A percentile compares a stretch with the other conserved stretches of the same genome.
phyloP scores from a whole-genome alignment of 139 green algal genomes.

The Protoeuglena noctilucae region DNA sequence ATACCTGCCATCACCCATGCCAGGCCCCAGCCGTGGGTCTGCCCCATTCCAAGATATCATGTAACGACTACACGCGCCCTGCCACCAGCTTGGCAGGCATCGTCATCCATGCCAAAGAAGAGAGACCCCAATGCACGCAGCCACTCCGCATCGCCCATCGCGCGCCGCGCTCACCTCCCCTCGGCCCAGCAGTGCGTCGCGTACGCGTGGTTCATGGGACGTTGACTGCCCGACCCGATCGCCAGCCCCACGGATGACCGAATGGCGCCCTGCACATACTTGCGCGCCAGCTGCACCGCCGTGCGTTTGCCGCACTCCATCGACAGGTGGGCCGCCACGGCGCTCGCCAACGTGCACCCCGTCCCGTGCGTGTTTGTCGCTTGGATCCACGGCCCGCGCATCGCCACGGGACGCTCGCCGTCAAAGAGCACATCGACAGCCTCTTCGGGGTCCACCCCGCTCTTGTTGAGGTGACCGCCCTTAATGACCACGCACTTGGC shows the following conservation, averaged over 20 bases:
- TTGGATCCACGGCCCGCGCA: slow-evolving; percentile 25
- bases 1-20: too few relatives aligned
- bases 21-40: slow-evolving; percentile 3
- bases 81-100: too few relatives aligned
- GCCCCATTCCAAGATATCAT: neutral
- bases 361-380: slow-evolving; percentile 70
- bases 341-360: slow-evolving; percentile 73
- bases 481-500: slow-evolving; percentile 66
- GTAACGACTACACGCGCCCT: too few relatives aligned
- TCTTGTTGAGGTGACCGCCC: slow-evolving; percentile 59
- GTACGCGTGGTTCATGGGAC: slow-evolving; percentile 56
- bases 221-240: slow-evolving; percentile 50
- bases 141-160: too few relatives aligned
- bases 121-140: too few relatives aligned
- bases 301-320: slow-evolving; percentile 30
- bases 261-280: slow-evolving; percentile 49
- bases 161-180: too few relatives aligned
- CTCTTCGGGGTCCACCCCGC: too few relatives aligned
- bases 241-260: slow-evolving; percentile 23
- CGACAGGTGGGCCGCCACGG: slow-evolving; percentile 74
- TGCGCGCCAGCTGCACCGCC: slow-evolving; percentile 42
- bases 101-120: too few relatives aligned
- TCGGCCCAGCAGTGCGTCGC: slow-evolving; percentile 6
- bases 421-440: slow-evolving; percentile 79
- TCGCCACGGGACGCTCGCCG: slow-evolving; percentile 24